Base-by-base conservation (phyloP, 1,284 basidiomycete species). In the Vanrija pseudolonga region DNA sequence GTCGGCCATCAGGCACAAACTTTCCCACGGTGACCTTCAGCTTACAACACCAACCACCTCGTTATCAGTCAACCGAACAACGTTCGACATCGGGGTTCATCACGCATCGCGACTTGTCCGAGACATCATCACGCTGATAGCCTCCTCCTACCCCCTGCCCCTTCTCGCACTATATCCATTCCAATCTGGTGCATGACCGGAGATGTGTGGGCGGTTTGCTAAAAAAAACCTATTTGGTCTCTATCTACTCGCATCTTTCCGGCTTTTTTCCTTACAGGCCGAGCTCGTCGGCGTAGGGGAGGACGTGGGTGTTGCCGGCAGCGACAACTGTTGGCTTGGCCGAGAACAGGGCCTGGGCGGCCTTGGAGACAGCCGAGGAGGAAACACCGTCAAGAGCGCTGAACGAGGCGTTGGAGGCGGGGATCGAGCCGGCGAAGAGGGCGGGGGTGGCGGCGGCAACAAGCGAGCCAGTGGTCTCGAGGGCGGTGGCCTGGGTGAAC, bases 201-300 rank as follows among this genome's bases (percentile, higher is more conserved):
- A 32, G 32, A 32, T 32, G 32, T 32, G 32, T 32, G 32, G 32
- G 32, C 32, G 32, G 32, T 32, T 32, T 32, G 32, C 32, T 32
- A 32, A 40, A 18, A 40, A 14, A 32, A 32, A 32, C 32, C 32
- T 32, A 32, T 32, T 32, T 32, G 32, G 32, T 32, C 32, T 32
- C 32, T 32, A 32, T 32, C 32, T 32, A 32, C 32, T 32, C 32
- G 32, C 32, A 32, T 32, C 32, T 32, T 32, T 32, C 32, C 32
- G 32, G 32, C 32, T 32, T 32, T 15, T n/a, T 32, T 32, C 44
- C 43, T 84, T 77, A 89, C 65, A 92, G 83, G 59, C 88, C 90
- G 63, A 92, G 77, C 76, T 93, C 90, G 71, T 92, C 90, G 49
- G 84, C 83, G 74, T 87, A 88, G 43, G 92, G 92, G 49, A 96